These are phyloP conservation scores for Clonostachys rosea DNA, from an alignment of 2,329 filamentous ascomycete species.

Conservation along the genomic window DNA sequence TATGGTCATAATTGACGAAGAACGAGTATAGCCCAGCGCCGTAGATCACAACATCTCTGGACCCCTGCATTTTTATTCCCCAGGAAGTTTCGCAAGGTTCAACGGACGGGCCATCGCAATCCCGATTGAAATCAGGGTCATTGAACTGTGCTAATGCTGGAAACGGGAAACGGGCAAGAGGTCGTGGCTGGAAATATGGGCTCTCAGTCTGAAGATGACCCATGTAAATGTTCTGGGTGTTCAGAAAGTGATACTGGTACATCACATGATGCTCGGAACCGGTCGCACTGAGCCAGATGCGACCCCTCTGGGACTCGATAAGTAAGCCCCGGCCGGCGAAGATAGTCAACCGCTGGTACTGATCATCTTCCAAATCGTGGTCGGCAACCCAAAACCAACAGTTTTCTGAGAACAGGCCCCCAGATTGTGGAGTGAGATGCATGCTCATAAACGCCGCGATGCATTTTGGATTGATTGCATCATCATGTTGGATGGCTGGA, in stretches of 20 bases:
- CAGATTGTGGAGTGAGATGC: conserved; percentile 30
- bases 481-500: conserved; percentile 39
- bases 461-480: conserved; percentile 21
- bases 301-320: conserved; percentile 27
- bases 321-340: conserved; percentile 47
- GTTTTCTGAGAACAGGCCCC: conserved; percentile 35
- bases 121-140: conserved; percentile 48
- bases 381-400: conserved; percentile 44
- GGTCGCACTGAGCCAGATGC: conserved; percentile 59
- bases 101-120: conserved; percentile 22
- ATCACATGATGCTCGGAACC: conserved; percentile 61
- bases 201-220: conserved; percentile 66
- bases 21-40: conserved; percentile 65
- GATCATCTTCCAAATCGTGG: conserved; percentile 48
- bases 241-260: conserved; percentile 65
- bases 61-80: conserved; percentile 58
- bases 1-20: conserved; percentile 58
- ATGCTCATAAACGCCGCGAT: conserved; percentile 36
- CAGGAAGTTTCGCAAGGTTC: conserved; percentile 52
- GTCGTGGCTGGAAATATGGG: conserved; percentile 67
- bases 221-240: conserved; percentile 57
- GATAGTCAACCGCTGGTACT: conserved; percentile 42
- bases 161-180: conserved; percentile 55
- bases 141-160: conserved; percentile 28
- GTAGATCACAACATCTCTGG: conserved; percentile 50